Conservation (phyloP, 2,329 filamentous ascomycete species). For the Pseudogymnoascus sp. region DNA sequence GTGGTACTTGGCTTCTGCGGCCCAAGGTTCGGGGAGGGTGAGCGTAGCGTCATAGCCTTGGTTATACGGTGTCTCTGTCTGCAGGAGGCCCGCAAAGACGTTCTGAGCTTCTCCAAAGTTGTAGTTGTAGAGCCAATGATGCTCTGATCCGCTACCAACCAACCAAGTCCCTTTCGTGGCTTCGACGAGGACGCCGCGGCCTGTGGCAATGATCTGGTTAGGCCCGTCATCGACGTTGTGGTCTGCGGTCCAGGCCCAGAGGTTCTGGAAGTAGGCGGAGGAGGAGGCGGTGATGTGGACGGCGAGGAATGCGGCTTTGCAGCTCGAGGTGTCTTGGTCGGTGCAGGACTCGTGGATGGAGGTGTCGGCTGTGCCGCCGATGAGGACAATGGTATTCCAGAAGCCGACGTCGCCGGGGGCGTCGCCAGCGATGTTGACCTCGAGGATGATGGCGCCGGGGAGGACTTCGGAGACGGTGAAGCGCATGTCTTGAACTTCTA, state of each 20-base stretch:
- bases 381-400: slow-evolving; percentile 38
- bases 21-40: slow-evolving; percentile 33
- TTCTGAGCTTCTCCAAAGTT: slow-evolving; percentile 46
- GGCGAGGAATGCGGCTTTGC: slow-evolving; percentile 39
- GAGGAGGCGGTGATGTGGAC: slow-evolving; percentile 40
- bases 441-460: slow-evolving; percentile 33
- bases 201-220: slow-evolving; percentile 35
- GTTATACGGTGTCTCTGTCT: slow-evolving; percentile 64
- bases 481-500: slow-evolving; percentile 43
- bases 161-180: slow-evolving; percentile 43
- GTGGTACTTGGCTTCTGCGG: slow-evolving; percentile 18
- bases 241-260: slow-evolving; percentile 39
- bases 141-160: slow-evolving; percentile 42
- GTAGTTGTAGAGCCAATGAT: slow-evolving; percentile 44
- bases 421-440: slow-evolving; percentile 43
- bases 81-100: slow-evolving; percentile 54
- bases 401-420: slow-evolving; percentile 41
- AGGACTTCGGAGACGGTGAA: slow-evolving; percentile 42
- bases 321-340: slow-evolving; percentile 27
- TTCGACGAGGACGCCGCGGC: slow-evolving; percentile 39
- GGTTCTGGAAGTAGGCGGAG: slow-evolving; percentile 45
- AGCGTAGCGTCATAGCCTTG: slow-evolving; percentile 36
- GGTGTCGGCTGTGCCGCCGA: slow-evolving; percentile 37
- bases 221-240: slow-evolving; percentile 42
- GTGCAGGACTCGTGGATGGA: slow-evolving; percentile 32